These are phyloP conservation scores for Talaromyces rugulosus DNA, from an alignment of 2,329 filamentous ascomycete species.

Conservation along the genomic window DNA sequence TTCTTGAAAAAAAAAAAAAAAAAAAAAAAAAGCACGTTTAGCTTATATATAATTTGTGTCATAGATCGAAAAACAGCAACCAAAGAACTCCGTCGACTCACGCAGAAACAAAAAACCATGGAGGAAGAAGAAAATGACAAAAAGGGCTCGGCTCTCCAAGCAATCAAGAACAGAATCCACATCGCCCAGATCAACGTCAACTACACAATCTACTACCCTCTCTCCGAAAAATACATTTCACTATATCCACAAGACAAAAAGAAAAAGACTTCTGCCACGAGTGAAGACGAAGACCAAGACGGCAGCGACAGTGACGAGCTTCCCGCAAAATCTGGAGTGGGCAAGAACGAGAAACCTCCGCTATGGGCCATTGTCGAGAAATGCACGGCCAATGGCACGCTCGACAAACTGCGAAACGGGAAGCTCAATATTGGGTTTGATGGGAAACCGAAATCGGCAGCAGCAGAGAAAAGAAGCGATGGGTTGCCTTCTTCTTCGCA, in stretches of 20 bases:
- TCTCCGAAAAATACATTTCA: slow-evolving; percentile 56
- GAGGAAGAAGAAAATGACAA: slow-evolving; percentile 19
- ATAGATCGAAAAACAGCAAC: slow-evolving; percentile 41
- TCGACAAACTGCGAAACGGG: slow-evolving; percentile 40
- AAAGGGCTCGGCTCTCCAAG: slow-evolving; percentile 16
- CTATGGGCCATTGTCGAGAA: slow-evolving; percentile 44
- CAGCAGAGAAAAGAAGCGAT: not conserved
- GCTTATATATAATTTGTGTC: slow-evolving; percentile 10
- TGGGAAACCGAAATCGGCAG: slow-evolving; percentile 13
- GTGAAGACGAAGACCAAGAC: not conserved
- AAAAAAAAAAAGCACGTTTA: not conserved
- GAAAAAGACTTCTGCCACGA: slow-evolving; percentile 12
- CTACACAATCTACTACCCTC: slow-evolving; percentile 60
- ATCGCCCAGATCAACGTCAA: slow-evolving; percentile 55
- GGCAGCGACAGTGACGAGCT: not conserved
- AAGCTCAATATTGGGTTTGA: slow-evolving; percentile 28
- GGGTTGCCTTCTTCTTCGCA: not conserved
- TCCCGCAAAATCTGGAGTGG: not conserved
- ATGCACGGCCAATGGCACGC: slow-evolving; percentile 39
- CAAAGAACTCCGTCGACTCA: slow-evolving; percentile 33
- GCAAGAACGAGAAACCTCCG: slow-evolving; percentile 31
- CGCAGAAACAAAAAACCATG: slow-evolving; percentile 31
- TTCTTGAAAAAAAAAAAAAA: not conserved
- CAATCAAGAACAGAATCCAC: slow-evolving; percentile 38
- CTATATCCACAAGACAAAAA: slow-evolving; percentile 45